Evolutionary conservation across 1,284 basidiomycete species (phyloP), one percentile per base, ranked within the genome.

Genomic region (Fistulinella cinereoalba): DNA sequence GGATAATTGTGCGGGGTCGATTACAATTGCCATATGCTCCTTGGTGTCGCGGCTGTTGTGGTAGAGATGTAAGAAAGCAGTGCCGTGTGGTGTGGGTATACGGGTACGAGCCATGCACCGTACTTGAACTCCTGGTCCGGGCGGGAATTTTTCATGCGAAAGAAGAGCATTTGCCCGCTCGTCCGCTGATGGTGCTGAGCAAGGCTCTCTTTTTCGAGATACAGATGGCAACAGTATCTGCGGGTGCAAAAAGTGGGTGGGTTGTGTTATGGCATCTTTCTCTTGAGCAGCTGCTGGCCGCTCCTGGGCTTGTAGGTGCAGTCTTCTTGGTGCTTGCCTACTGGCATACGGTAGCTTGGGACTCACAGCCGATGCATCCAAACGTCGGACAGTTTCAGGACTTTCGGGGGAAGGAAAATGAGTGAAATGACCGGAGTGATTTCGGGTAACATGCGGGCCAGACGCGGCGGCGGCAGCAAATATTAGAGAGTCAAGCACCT

Each of bases 21-120:
- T 81, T 50, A 99, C 94, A 46, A 99, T 83, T 0, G 97, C 96
- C n/a, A 99, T 80, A 65, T 99, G 97, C 65, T 99, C 97, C 71
- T 99, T 99, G 63, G 60, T 72, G 70, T 93, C 92, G 49, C 78
- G 81, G 62, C 87, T 90, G 66, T 97, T 98, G 66, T 91, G 86
- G 72, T 99, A 99, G 32, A 99, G 74, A 62, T 99, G 94, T 13
- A 97, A 77, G 69, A 98, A 98, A 27, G 89, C 81, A 18, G 92
- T 86, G 21, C 96, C 96, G 63, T 99, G 92, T 0, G 93, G 92
- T 0, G 97, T 99, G 18, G 97, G 97, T 57, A 99, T 91, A 38
- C 97, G 85, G 4, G 97, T 98, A 47, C 97, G 88, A 3, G 94
- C 97, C 82, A 97, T 92, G 68, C 97, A 99, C 62, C 83, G 86